These are phyloP conservation scores for Calvatia gigantea DNA, from an alignment of 768 basidiomycete species.

Conservation along the genomic window DNA sequence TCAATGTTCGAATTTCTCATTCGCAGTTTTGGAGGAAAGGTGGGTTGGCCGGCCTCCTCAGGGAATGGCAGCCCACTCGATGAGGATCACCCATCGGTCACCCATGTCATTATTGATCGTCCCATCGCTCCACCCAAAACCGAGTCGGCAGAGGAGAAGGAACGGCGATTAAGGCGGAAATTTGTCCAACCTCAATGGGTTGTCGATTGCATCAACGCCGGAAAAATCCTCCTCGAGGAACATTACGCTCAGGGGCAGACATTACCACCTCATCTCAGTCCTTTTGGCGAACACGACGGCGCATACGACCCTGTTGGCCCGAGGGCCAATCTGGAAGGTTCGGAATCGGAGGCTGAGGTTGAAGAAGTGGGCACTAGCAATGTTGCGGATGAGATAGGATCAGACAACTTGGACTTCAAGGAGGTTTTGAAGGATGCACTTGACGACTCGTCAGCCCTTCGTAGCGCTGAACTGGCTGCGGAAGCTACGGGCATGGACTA, in stretches of 20 bases:
- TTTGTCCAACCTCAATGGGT: conserved; percentile 98
- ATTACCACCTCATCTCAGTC: conserved; percentile 93
- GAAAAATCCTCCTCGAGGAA: conserved; percentile 80
- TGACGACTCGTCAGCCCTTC: conserved; percentile 62
- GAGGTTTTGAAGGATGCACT: conserved; percentile 12
- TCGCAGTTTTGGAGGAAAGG: conserved; percentile 85
- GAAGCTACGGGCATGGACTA: conserved; percentile 85
- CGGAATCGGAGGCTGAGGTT: conserved; percentile 27
- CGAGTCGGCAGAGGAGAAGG: conserved; percentile 56
- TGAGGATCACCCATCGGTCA: conserved; percentile 80
- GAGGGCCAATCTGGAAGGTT: conserved; percentile 30
- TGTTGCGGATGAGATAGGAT: conserved; percentile 14
- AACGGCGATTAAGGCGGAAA: conserved; percentile 65
- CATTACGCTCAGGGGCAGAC: conserved; percentile 80
- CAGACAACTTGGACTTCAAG: conserved; percentile 3
- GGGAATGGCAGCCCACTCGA: conserved; percentile 79
- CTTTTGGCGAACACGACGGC: conserved; percentile 81
- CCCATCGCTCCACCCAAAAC: conserved; percentile 50
- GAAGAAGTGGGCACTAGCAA: conserved; percentile 17
- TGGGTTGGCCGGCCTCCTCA: conserved; percentile 84
- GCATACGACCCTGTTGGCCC: conserved; percentile 65
- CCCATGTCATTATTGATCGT: conserved; percentile 93
- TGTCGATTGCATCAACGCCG: conserved; percentile 90
- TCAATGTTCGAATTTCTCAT: conserved; percentile 93
- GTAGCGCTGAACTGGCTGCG: conserved; percentile 88